phyloP scores from a whole-genome alignment of 1,139 yeast species.

The Debaryomyces sp. region DNA sequence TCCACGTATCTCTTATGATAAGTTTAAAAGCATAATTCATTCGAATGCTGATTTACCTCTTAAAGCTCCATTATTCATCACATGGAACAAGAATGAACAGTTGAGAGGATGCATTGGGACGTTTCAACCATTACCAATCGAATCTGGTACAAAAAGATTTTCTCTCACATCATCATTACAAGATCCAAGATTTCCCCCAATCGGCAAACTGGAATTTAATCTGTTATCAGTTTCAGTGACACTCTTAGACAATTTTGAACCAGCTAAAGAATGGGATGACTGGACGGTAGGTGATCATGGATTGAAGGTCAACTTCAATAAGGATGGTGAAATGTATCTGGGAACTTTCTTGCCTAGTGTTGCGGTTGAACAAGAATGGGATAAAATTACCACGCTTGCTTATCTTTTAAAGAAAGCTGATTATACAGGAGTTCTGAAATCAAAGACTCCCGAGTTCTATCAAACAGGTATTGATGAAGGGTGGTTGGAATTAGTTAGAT shows the following conservation, averaged over 20 bases:
- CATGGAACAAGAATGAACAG: conserved; percentile 68
- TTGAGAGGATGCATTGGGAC: conserved; percentile 96
- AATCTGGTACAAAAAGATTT: conserved; percentile 61
- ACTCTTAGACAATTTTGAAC: conserved; percentile 60
- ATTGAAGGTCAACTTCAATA: conserved; percentile 56
- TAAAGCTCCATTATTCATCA: conserved; percentile 68
- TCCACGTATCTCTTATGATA: conserved; percentile 17
- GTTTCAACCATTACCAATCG: conserved; percentile 51
- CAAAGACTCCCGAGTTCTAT: conserved; percentile 27
- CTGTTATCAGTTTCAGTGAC: conserved; percentile 58
- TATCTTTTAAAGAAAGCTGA: conserved; percentile 76
- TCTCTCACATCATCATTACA: conserved; percentile 70
- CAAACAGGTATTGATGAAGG: conserved; percentile 34
- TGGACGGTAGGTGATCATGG: conserved; percentile 91
- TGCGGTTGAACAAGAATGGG: conserved; percentile 89
- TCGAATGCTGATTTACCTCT: conserved; percentile 43
- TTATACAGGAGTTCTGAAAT: conserved; percentile 21
- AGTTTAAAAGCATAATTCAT: conserved; percentile 17
- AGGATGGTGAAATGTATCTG: conserved; percentile 39
- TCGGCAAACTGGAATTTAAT: conserved; percentile 55
- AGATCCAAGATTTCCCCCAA: conserved; percentile 77
- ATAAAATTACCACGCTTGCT: conserved; percentile 65
- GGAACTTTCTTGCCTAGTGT: conserved; percentile 93
- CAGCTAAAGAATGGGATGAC: conserved; percentile 52
- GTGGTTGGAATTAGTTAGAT: conserved; percentile 38